These are phyloP conservation scores for Zygoascus flipseniorum DNA, from an alignment of 805 yeast genomes.

Conservation along the genomic window DNA sequence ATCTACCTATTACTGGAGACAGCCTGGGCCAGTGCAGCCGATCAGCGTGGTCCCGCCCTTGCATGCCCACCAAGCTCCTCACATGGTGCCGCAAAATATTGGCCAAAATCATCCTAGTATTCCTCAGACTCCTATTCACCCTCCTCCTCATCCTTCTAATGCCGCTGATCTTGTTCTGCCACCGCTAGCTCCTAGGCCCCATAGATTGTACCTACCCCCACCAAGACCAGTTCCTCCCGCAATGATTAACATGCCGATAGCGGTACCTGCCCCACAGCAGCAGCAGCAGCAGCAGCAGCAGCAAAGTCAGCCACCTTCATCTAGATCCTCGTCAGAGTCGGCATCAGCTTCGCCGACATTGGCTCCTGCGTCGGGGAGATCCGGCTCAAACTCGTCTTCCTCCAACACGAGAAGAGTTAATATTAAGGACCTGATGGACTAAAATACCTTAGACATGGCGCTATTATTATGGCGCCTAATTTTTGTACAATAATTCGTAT, in stretches of 20 bases:
- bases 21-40: not conserved
- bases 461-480: not conserved
- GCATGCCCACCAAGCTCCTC: slow-evolving; percentile 2
- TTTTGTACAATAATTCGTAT: not conserved
- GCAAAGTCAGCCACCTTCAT: not conserved
- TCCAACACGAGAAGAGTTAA: not conserved
- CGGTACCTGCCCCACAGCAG: not conserved
- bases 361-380: not conserved
- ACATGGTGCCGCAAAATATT: not conserved
- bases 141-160: not conserved
- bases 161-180: not conserved
- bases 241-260: not conserved
- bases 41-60: not conserved
- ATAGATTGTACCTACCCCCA: not conserved
- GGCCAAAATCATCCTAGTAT: not conserved
- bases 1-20: not conserved
- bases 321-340: not conserved
- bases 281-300: slow-evolving; percentile 1
- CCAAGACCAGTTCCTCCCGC: not conserved
- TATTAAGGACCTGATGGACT: not conserved
- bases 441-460: not conserved
- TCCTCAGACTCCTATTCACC: not conserved
- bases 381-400: not conserved
- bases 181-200: not conserved
- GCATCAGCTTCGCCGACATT: not conserved